Conservation (phyloP, 306 rosid species). For the Calophaca sinica region DNA sequence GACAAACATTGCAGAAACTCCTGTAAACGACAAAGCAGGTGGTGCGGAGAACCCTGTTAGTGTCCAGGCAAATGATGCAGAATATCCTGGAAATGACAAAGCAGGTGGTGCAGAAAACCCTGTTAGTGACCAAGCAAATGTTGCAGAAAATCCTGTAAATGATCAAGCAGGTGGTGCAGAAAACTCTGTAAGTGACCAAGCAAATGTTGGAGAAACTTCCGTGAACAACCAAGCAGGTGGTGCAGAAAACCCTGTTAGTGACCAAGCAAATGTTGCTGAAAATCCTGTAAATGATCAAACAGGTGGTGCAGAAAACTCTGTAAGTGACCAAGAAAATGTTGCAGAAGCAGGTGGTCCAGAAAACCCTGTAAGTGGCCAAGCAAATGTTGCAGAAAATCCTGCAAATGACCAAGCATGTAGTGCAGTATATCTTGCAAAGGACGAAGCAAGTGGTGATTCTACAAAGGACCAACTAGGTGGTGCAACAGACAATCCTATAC, state of each 20-base stretch:
- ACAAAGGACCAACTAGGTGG: constrained; percentile 26
- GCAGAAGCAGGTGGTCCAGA: constrained; percentile 21
- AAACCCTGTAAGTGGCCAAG: neutral
- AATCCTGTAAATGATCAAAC: constrained; percentile 39
- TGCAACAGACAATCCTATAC: constrained; percentile 33
- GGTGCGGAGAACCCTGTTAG: constrained; percentile 32
- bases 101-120: constrained; percentile 22
- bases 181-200: constrained; percentile 22
- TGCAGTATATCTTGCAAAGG: constrained; percentile 36
- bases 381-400: constrained; percentile 32
- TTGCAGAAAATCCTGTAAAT: constrained; percentile 34
- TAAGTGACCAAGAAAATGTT: constrained; percentile 44
- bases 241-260: neutral
- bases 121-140: neutral
- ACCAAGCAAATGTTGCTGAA: constrained; percentile 14
- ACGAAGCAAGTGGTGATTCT: constrained; percentile 43
- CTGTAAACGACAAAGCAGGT: neutral
- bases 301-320: constrained; percentile 43
- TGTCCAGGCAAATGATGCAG: neutral
- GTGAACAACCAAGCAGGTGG: constrained; percentile 30
- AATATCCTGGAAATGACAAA: constrained; percentile 30
- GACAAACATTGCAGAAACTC: constrained; percentile 29
- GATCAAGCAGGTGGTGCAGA: constrained; percentile 51
- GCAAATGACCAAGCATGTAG: constrained; percentile 39
- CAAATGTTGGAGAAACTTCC: constrained; percentile 41